Conservation (phyloP, 1,139 yeast species). For the Kodamaea anthophila region DNA sequence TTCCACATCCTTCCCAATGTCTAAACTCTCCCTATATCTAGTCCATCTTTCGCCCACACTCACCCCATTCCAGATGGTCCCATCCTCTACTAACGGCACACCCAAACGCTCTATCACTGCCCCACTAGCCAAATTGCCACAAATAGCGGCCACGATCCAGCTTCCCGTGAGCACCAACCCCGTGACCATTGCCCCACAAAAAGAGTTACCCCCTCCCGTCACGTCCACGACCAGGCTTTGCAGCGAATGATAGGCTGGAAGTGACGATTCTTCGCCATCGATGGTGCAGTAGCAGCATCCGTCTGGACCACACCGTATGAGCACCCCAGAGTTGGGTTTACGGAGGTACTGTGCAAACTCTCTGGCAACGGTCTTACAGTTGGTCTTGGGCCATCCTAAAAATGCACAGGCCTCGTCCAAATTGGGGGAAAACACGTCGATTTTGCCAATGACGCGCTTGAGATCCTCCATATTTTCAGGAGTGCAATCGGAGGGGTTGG, state of each 20-base stretch:
- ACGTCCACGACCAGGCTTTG: constrained; percentile 64
- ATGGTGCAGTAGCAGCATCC: constrained; percentile 45
- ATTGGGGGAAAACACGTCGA: constrained; percentile 75
- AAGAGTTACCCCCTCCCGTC: constrained; percentile 92
- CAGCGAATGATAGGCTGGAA: constrained; percentile 68
- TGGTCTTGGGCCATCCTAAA: constrained; percentile 24
- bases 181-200: constrained; percentile 72
- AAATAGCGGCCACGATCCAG: constrained; percentile 51
- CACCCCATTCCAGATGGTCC: constrained; percentile 58
- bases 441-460: constrained; percentile 32
- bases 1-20: neutral
- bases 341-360: constrained; percentile 37
- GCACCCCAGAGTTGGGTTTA: constrained; percentile 39
- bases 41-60: constrained; percentile 25
- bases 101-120: constrained; percentile 75
- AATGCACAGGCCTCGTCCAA: constrained; percentile 71
- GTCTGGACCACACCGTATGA: constrained; percentile 63
- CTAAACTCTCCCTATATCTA: constrained; percentile 14
- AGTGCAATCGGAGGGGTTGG: constrained; percentile 70
- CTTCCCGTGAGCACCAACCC: constrained; percentile 48
- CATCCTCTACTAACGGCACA: constrained; percentile 40
- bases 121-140: constrained; percentile 77
- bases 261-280: constrained; percentile 25
- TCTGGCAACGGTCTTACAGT: constrained; percentile 27
- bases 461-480: constrained; percentile 43